phyloP scores from a whole-genome alignment of 2,329 filamentous ascomycete genomes.

The Pseudogymnoascus sp. region DNA sequence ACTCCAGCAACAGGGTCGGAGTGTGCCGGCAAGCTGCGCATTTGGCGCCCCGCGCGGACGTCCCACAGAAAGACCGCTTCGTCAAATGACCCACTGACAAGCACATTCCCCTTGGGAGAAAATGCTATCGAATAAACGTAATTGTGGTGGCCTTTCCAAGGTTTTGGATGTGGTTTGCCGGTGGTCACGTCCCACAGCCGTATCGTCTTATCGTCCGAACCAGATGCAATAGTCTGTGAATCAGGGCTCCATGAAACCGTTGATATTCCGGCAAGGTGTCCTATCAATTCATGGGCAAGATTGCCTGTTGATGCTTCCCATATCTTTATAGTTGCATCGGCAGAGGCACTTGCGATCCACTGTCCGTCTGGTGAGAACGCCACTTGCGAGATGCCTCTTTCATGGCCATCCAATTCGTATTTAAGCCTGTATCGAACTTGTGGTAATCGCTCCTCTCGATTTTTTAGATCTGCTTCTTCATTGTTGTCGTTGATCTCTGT shows the following conservation, averaged over 20 bases:
- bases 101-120: slow-evolving; percentile 95
- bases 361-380: slow-evolving; percentile 86
- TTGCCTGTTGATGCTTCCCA: slow-evolving; percentile 76
- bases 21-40: slow-evolving; percentile 88
- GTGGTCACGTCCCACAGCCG: slow-evolving; percentile 78
- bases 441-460: background rate
- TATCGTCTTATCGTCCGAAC: slow-evolving; percentile 94
- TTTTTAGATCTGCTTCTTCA: background rate
- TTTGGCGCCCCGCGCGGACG: slow-evolving; percentile 76
- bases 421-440: slow-evolving; percentile 45
- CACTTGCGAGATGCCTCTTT: slow-evolving; percentile 72
- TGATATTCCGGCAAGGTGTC: slow-evolving; percentile 87
- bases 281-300: slow-evolving; percentile 82
- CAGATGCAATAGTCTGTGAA: slow-evolving; percentile 78
- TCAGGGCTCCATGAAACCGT: slow-evolving; percentile 94
- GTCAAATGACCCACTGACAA: slow-evolving; percentile 92
- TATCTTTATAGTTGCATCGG: slow-evolving; percentile 84
- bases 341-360: slow-evolving; percentile 85
- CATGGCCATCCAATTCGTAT: slow-evolving; percentile 70
- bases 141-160: slow-evolving; percentile 83
- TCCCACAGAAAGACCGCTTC: slow-evolving; percentile 98
- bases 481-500: slow-evolving; percentile 1
- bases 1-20: slow-evolving; percentile 92
- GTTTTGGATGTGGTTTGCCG: slow-evolving; percentile 45
- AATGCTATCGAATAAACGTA: slow-evolving; percentile 94